phyloP scores from a whole-genome alignment of 2,329 filamentous ascomycete genomes.

The Aspergillus amoenus region DNA sequence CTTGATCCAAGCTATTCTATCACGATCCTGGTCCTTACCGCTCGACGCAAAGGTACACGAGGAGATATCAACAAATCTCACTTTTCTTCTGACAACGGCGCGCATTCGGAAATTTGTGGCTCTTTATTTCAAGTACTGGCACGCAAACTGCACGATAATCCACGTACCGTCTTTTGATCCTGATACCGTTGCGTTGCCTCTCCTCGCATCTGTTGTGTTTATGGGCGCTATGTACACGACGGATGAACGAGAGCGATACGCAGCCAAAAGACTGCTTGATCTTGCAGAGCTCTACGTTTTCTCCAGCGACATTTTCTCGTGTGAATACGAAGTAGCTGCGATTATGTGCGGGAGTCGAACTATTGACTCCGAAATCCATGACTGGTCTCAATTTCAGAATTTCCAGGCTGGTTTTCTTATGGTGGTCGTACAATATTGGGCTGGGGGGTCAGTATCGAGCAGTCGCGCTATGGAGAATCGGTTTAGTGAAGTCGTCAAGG shows the following conservation, averaged over 20 bases:
- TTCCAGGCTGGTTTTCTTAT: constrained; percentile 46
- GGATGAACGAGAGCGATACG: constrained; percentile 37
- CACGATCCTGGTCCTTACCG: constrained; percentile 39
- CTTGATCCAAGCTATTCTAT: constrained; percentile 41
- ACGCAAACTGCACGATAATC: constrained; percentile 45
- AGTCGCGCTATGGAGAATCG: constrained; percentile 45
- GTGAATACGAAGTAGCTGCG: constrained; percentile 40
- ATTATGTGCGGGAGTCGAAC: constrained; percentile 28
- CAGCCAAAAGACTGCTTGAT: constrained; percentile 43
- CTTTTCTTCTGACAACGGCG: constrained; percentile 41
- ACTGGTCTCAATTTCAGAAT: constrained; percentile 41
- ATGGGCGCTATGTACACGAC: constrained; percentile 49
- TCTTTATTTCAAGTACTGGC: constrained; percentile 48
- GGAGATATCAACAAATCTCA: constrained; percentile 40
- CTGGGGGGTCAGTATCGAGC: constrained; percentile 37
- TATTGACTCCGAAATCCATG: constrained; percentile 23
- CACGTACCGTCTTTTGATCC: constrained; percentile 44
- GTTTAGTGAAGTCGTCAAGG: constrained; percentile 45
- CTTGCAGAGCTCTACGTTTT: constrained; percentile 46
- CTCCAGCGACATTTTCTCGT: constrained; percentile 42
- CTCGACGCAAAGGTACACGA: constrained; percentile 39
- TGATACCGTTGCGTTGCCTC: constrained; percentile 34
- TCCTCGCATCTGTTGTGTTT: constrained; percentile 43
- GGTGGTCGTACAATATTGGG: constrained; percentile 46
- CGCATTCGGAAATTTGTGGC: constrained; percentile 43